Base-by-base conservation (phyloP, 768 basidiomycete species). In the Auriscalpium vulgare region DNA sequence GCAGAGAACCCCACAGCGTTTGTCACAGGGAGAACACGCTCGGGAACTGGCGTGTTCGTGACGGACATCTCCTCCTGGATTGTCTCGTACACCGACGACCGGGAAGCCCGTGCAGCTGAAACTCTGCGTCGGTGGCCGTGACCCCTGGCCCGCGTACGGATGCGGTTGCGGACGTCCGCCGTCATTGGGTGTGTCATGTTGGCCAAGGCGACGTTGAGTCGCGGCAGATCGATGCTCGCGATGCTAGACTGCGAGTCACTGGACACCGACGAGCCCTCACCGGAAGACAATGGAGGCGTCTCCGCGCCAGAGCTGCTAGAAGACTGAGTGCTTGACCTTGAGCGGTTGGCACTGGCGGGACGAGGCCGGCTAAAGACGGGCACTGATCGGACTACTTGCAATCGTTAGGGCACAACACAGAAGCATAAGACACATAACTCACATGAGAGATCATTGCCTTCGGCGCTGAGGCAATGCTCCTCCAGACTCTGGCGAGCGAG, bases 81-180 rank as follows among this genome's bases (percentile, higher is more conserved):
- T 0, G 85, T 90, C 66, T 90, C 88, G 60, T 89, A 91, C 0
- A 88, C 78, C 0, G 88, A 90, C 0, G 81, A 72, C 4, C 85
- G 76, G 11, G 84, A 85, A 9, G 78, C 76, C 17, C 80, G 79
- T 34, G 80, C 77, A 49, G 82, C 78, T 1, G 87, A 88, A 50
- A 82, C 78, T 2, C 87, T 80, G 37, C 87, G 83, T 40, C 83
- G 83, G 65, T 89, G 87, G 2, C 87, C 84, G 40, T 81, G 77
- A 0, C 87, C 85, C 16, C 77, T 78, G 9, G 79, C 78, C 21
- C 83, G 73, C 21, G 76, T 72, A 5, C 82, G 78, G 47, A 75
- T 68, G 36, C 80, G 70, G 3, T 73, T 69, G 8, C 69, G 19
- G 66, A 77, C 9, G 80, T 72, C 35, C 73, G 62, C 63, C 38